These are phyloP conservation scores for Fusarium annulatum DNA, from an alignment of 2,329 filamentous ascomycete species.

Conservation along the genomic window DNA sequence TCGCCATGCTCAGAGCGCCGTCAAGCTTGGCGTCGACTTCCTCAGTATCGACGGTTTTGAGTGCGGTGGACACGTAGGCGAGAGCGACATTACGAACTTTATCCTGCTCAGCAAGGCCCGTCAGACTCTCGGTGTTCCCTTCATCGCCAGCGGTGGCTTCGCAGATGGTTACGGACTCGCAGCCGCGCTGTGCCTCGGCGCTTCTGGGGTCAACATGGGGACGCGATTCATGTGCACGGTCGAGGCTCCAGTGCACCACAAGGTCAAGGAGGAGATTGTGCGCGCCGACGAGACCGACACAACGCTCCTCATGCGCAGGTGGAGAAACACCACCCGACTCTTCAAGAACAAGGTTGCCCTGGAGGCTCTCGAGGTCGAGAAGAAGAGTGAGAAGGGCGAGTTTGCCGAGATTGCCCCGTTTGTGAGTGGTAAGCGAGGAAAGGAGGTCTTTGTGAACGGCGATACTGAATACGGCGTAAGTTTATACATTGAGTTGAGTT, in stretches of 20 bases:
- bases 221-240: slow-evolving; percentile 97
- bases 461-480: slow-evolving; percentile 90
- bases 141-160: slow-evolving; percentile 96
- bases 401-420: slow-evolving; percentile 89
- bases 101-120: slow-evolving; percentile 87
- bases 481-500: slow-evolving; percentile 37
- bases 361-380: slow-evolving; percentile 85
- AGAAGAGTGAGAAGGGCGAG: slow-evolving; percentile 83
- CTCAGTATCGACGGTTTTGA: slow-evolving; percentile 97
- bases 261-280: slow-evolving; percentile 95
- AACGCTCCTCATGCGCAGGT: slow-evolving; percentile 84
- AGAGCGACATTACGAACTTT: slow-evolving; percentile 89
- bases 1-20: slow-evolving; percentile 87
- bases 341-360: slow-evolving; percentile 91
- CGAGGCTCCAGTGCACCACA: slow-evolving; percentile 90
- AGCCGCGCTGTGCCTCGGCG: slow-evolving; percentile 88
- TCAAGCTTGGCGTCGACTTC: slow-evolving; percentile 97
- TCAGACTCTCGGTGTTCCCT: slow-evolving; percentile 85
- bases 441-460: slow-evolving; percentile 91
- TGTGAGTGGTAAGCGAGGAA: slow-evolving; percentile 90
- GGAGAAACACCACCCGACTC: slow-evolving; percentile 91
- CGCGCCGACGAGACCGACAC: slow-evolving; percentile 91
- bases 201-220: slow-evolving; percentile 97
- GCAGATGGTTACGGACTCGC: slow-evolving; percentile 94
- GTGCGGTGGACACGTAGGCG: slow-evolving; percentile 90